Evolutionary conservation across 768 basidiomycete species (phyloP), one percentile per base, ranked within the genome.

Genomic region (Mycena belliarum): DNA sequence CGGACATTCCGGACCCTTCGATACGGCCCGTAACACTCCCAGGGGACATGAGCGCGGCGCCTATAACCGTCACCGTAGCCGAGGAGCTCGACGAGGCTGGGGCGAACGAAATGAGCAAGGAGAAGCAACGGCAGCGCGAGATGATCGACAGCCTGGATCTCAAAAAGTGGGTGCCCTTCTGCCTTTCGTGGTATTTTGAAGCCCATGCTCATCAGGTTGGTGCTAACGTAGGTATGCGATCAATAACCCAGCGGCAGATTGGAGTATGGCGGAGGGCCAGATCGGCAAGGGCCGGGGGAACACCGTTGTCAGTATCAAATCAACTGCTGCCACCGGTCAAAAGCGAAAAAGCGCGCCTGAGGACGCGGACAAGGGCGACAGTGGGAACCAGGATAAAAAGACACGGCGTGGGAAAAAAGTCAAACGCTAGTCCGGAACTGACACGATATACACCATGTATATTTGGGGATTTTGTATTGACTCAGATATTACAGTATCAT

Each of bases 121-220:
- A 87, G 55, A 73, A 84, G 63, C 87, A 89, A 73, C 83, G 88
- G 71, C 95, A 98, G 73, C 79, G 88, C 23, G 89, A 90, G 71
- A 85, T 98, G 79, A 86, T 98, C 47, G 86, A 93, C 63, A 83
- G 91, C 21, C 79, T 99, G 28, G 94, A 98, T 74, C 73, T 98
- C 58, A 84, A 79, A 74, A 88, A 89, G 94, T 98, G 69, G 82
- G 92, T 80, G 40, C 40, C 35, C 48, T 44, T 23, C 3, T 61
- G 24, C 44, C 16, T 57, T 12, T 21, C 15, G 40, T 49, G 38
- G 57, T 62, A 41, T 64, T 57, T 46, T 61, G 50, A 42, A 26
- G 48, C 44, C 53, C 45, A 35, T 52, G 40, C 61, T 63, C 52
- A 43, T 65, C 61, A 66, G 59, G 54, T 64, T 63, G 46, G 52